Conservation (phyloP, 2,329 filamentous ascomycete species). For the Lecanicillium sp. region DNA sequence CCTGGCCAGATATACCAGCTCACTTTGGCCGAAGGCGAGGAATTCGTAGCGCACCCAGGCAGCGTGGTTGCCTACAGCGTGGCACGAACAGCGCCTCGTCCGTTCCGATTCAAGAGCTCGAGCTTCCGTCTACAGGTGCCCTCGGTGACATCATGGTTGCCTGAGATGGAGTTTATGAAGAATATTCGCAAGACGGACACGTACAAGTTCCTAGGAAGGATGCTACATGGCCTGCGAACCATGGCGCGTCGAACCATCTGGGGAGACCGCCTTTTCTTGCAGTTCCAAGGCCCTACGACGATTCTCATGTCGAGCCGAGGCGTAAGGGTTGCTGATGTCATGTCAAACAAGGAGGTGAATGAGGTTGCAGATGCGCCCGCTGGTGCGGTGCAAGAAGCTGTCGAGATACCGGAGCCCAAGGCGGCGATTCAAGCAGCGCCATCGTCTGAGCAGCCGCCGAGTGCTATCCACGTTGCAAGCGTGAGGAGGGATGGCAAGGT, state of each 20-base stretch:
- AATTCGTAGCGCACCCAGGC: constrained; percentile 84
- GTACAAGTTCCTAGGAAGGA: constrained; percentile 61
- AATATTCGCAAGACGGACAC: constrained; percentile 61
- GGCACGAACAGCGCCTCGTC: constrained; percentile 62
- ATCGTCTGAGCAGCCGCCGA: constrained; percentile 26
- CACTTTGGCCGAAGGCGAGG: constrained; percentile 70
- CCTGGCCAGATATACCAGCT: constrained; percentile 87
- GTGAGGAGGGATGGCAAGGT: constrained; percentile 56
- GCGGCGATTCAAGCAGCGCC: constrained; percentile 12
- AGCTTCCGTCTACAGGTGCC: constrained; percentile 75
- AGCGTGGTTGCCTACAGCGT: constrained; percentile 89
- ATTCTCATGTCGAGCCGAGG: constrained; percentile 85
- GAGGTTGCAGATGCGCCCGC: constrained; percentile 81
- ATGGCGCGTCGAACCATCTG: constrained; percentile 76
- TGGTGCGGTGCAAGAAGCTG: constrained; percentile 55
- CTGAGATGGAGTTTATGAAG: constrained; percentile 64
- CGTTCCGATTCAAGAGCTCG: constrained; percentile 78
- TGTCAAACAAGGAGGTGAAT: constrained; percentile 73
- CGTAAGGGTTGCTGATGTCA: constrained; percentile 65
- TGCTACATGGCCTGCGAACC: constrained; percentile 63
- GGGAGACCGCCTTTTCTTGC: constrained; percentile 88
- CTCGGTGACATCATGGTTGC: constrained; percentile 53
- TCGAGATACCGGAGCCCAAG: constrained; percentile 29
- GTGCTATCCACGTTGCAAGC: constrained; percentile 46
- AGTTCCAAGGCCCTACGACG: constrained; percentile 79